Conservation (phyloP, 805 yeast genomes). For the Saccharomyces jurei region DNA sequence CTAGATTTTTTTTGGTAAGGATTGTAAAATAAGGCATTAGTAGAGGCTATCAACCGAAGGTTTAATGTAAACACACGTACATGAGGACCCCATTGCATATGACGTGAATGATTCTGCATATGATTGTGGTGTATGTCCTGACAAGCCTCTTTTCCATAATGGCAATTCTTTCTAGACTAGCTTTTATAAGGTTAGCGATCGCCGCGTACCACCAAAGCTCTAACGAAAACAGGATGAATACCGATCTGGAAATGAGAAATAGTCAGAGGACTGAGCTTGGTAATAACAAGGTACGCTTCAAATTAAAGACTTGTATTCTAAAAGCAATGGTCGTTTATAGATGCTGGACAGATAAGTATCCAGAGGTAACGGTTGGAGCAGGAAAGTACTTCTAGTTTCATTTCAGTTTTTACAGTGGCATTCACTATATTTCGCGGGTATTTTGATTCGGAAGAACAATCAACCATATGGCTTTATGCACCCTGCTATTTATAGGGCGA, state of each 20-base stretch:
- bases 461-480: background rate
- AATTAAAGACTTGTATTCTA: too few relatives aligned
- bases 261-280: background rate
- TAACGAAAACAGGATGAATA: background rate
- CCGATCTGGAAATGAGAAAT: background rate
- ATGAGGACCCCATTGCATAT: background rate
- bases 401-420: background rate
- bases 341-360: background rate
- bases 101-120: background rate
- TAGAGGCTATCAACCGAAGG: background rate
- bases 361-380: background rate
- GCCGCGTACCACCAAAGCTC: background rate
- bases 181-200: too few relatives aligned
- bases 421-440: background rate
- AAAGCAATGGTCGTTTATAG: background rate
- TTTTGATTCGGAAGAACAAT: background rate
- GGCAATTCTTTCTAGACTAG: background rate
- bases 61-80: background rate
- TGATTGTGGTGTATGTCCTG: background rate
- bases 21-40: background rate
- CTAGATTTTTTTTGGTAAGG: too few relatives aligned
- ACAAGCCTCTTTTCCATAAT: too few relatives aligned
- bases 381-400: background rate
- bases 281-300: background rate
- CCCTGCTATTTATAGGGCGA: background rate